Percentiles rank a stretch among this genome's conserved stretches.
Evolutionary conservation across 202 grass and related monocot species (phyloP).

Genomic region (Schoenoplectus tabernaemontani): DNA sequence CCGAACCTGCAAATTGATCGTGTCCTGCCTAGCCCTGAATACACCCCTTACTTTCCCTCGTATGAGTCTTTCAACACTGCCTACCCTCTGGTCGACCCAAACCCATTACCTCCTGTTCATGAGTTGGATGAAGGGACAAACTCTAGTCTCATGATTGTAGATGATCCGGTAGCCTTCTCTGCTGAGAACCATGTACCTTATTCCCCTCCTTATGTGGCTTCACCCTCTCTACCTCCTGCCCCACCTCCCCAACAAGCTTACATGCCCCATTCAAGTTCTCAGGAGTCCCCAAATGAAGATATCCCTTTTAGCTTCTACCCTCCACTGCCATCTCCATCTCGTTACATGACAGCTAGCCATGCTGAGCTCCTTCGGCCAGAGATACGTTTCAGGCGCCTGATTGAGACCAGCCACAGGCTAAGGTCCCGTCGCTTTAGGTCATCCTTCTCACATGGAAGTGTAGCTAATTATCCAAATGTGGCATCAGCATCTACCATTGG

Average conservation of each 20-base stretch:
- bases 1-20: constrained; percentile 13
- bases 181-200: constrained; percentile 23
- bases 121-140: constrained; percentile 21
- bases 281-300: constrained; percentile 9
- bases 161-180: constrained; percentile 8
- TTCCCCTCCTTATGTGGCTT: constrained; percentile 25
- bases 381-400: constrained; percentile 38
- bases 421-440: constrained; percentile 49
- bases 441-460: constrained; percentile 41
- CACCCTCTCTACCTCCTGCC: constrained; percentile 5
- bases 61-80: constrained; percentile 20
- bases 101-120: constrained; percentile 10
- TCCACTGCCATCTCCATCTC: constrained; percentile 37
- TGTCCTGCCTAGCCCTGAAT: constrained; percentile 7
- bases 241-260: constrained; percentile 21
- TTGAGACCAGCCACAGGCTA: constrained; percentile 50
- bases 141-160: constrained; percentile 20
- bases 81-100: not conserved
- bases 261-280: constrained; percentile 5
- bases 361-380: constrained; percentile 22
- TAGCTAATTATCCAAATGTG: constrained; percentile 31
- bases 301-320: constrained; percentile 38
- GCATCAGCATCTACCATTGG: not conserved
- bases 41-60: constrained; percentile 29
- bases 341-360: constrained; percentile 14